Evolutionary conservation across 139 green algal genomes (phyloP).

Genomic region (Desmodesmus armatus): DNA sequence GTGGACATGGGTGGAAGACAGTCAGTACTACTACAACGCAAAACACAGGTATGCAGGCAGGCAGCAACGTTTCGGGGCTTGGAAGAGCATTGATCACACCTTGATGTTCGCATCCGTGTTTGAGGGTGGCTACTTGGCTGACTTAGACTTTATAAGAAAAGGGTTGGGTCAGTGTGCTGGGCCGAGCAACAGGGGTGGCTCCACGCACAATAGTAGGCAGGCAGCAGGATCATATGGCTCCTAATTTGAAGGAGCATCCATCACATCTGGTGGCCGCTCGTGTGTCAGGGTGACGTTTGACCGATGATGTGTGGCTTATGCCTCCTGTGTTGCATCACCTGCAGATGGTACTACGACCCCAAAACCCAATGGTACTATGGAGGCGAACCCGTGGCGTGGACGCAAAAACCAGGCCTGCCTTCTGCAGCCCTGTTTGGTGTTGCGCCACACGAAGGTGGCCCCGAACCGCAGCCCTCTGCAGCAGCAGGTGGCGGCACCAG

Average conservation of each 20-base stretch:
- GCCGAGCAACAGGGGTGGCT: too few relatives aligned
- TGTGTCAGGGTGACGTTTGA: not conserved
- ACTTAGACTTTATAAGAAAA: too few relatives aligned
- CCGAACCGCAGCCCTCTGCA: not conserved
- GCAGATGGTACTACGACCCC: constrained; percentile 76
- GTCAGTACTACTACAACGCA: constrained; percentile 80
- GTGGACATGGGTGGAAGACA: constrained; percentile 57
- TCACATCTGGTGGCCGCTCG: too few relatives aligned
- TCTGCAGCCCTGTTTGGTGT: constrained; percentile 34
- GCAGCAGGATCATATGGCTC: too few relatives aligned
- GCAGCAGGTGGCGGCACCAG: not conserved
- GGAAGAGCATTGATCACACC: not conserved
- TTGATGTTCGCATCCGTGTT: not conserved
- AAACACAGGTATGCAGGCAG: constrained; percentile 53
- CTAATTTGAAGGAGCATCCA: too few relatives aligned
- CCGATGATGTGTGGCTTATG: not conserved
- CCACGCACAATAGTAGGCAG: too few relatives aligned
- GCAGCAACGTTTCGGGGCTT: not conserved
- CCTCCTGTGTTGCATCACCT: not conserved
- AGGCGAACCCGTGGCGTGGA: constrained; percentile 77
- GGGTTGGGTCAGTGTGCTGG: too few relatives aligned
- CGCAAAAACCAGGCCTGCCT: constrained; percentile 25
- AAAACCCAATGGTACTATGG: constrained; percentile 83
- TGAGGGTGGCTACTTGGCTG: too few relatives aligned
- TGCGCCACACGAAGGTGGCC: constrained; percentile 9